Conservation (phyloP, 306 rosid genomes). For the Malus orientalis region DNA sequence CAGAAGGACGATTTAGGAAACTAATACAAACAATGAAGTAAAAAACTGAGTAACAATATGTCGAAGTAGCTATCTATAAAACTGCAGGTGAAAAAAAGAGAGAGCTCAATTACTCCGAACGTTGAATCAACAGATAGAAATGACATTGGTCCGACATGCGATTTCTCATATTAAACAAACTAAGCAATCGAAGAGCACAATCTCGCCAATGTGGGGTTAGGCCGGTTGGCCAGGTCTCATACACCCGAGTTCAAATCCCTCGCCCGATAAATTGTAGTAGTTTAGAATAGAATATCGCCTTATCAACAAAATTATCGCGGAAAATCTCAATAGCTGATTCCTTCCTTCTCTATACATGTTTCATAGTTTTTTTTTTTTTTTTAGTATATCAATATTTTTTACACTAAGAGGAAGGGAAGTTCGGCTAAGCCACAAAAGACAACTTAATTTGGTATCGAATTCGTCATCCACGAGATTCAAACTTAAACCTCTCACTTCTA, state of each 20-base stretch:
- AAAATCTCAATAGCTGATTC: background rate
- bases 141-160: background rate
- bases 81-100: background rate
- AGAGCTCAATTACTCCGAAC: background rate
- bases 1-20: constrained; percentile 13
- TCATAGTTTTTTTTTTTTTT: too few relatives aligned
- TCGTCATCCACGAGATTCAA: too few relatives aligned
- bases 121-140: background rate
- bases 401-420: too few relatives aligned
- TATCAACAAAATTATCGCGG: background rate
- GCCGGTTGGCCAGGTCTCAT: background rate
- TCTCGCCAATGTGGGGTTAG: background rate
- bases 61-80: background rate
- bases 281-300: background rate
- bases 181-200: background rate
- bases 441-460: too few relatives aligned
- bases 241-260: background rate
- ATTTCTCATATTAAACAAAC: background rate
- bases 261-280: background rate
- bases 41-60: background rate
- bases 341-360: too few relatives aligned
- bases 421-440: too few relatives aligned
- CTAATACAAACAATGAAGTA: background rate
- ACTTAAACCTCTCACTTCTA: too few relatives aligned
- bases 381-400: too few relatives aligned